phyloP scores from a whole-genome alignment of 805 yeast genomes.

The Novakomyces olei region DNA sequence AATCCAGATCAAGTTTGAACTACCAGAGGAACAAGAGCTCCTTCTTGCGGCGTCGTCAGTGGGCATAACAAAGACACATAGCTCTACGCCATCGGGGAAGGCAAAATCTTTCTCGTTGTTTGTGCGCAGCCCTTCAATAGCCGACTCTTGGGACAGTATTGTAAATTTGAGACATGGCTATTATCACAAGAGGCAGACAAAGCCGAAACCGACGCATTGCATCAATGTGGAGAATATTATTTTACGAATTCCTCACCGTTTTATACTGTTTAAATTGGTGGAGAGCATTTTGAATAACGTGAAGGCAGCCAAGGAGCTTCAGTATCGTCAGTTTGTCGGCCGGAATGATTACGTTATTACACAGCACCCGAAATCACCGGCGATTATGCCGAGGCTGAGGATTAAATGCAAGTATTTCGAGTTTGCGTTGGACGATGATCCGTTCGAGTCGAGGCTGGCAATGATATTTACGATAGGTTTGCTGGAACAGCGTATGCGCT shows the following conservation, averaged over 20 bases:
- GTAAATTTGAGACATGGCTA: no score
- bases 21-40: no score
- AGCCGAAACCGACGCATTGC: not conserved
- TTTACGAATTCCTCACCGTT: slow-evolving; percentile 41
- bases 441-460: slow-evolving; percentile 57
- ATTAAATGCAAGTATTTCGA: slow-evolving; percentile 34
- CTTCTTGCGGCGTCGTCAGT: no score
- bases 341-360: slow-evolving; percentile 9
- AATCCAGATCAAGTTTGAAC: no score
- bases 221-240: slow-evolving; percentile 15
- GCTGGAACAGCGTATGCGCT: slow-evolving; percentile 31
- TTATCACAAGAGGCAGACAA: no score
- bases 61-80: no score
- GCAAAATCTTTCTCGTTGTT: no score
- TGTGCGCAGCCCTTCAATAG: no score
- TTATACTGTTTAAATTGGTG: slow-evolving; percentile 53
- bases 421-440: slow-evolving; percentile 64
- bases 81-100: no score
- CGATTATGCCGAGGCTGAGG: slow-evolving; percentile 24
- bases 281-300: slow-evolving; percentile 50
- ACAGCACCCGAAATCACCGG: slow-evolving; percentile 12
- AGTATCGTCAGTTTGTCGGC: slow-evolving; percentile 14
- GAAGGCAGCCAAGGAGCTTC: slow-evolving; percentile 40
- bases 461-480: slow-evolving; percentile 42
- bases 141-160: no score